These are phyloP conservation scores for Fusarium sp. DNA, from an alignment of 2,329 filamentous ascomycete genomes.

Conservation along the genomic window DNA sequence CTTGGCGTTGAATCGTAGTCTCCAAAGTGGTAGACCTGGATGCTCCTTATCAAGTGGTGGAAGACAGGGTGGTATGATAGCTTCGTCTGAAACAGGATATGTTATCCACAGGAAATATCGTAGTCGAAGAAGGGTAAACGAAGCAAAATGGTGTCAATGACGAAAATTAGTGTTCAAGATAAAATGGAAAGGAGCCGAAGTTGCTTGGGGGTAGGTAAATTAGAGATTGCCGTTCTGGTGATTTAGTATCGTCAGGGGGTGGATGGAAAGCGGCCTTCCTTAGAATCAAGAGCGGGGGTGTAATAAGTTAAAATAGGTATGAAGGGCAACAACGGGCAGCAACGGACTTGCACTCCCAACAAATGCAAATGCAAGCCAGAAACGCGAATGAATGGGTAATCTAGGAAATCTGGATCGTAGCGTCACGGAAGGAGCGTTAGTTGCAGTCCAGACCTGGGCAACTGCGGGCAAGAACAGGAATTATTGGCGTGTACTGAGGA, in stretches of 20 bases:
- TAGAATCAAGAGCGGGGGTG: conserved; percentile 44
- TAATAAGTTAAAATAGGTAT: conserved; percentile 32
- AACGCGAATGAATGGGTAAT: conserved; percentile 30
- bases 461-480: conserved; percentile 5
- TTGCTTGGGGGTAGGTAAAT: conserved; percentile 39
- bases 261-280: conserved; percentile 27
- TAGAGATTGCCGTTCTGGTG: conserved; percentile 36
- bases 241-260: conserved; percentile 42
- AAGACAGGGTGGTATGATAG: conserved; percentile 22
- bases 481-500: conserved; percentile 13
- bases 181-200: conserved; percentile 26
- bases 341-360: conserved; percentile 28
- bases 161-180: conserved; percentile 2
- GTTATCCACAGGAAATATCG: conserved; percentile 3
- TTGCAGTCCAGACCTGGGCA: conserved; percentile 10
- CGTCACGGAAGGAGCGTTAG: conserved; percentile 31
- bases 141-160: conserved; percentile 19
- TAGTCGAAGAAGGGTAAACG: conserved; percentile 8
- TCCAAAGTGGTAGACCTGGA: conserved; percentile 22
- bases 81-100: conserved; percentile 4
- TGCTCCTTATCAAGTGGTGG: conserved; percentile 35
- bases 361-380: conserved; percentile 39
- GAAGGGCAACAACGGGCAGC: conserved; percentile 25
- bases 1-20: conserved; percentile 25
- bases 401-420: conserved; percentile 13